Conservation (phyloP, 2,329 filamentous ascomycete species). For the Seiridium unicorne region DNA sequence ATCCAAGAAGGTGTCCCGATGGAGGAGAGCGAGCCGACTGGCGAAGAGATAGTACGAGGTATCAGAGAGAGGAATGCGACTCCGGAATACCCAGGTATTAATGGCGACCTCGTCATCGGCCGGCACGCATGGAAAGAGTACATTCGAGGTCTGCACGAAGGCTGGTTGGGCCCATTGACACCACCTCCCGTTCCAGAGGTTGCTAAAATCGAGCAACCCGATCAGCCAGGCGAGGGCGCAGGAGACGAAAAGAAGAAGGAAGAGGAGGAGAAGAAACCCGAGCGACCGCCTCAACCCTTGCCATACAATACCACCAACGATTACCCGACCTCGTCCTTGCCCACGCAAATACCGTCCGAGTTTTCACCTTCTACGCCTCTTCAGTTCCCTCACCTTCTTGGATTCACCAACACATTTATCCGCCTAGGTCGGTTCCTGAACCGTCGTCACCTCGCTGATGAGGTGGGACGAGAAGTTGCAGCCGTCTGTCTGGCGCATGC, state of each 20-base stretch:
- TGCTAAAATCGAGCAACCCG: conserved; percentile 16
- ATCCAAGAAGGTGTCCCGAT: conserved; percentile 40
- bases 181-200: conserved; percentile 44
- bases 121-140: conserved; percentile 98
- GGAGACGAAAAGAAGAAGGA: conserved; percentile 37
- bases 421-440: conserved; percentile 87
- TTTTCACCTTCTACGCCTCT: conserved; percentile 74
- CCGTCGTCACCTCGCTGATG: conserved; percentile 79
- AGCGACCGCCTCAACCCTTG: conserved; percentile 60
- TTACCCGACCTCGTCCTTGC: conserved; percentile 66
- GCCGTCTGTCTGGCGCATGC: conserved; percentile 70
- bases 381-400: conserved; percentile 83
- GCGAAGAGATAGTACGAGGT: conserved; percentile 60
- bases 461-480: conserved; percentile 83
- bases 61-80: conserved; percentile 67
- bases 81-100: conserved; percentile 68
- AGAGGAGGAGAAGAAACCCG: conserved; percentile 51
- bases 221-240: conserved; percentile 18
- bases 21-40: conserved; percentile 47
- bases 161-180: conserved; percentile 86
- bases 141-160: conserved; percentile 87
- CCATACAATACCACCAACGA: conserved; percentile 73
- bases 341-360: conserved; percentile 63
- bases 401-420: conserved; percentile 85
- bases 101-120: conserved; percentile 86